Evolutionary conservation across 768 basidiomycete species (phyloP), one percentile per base, ranked within the genome.

Genomic region (Trametes maxima): DNA sequence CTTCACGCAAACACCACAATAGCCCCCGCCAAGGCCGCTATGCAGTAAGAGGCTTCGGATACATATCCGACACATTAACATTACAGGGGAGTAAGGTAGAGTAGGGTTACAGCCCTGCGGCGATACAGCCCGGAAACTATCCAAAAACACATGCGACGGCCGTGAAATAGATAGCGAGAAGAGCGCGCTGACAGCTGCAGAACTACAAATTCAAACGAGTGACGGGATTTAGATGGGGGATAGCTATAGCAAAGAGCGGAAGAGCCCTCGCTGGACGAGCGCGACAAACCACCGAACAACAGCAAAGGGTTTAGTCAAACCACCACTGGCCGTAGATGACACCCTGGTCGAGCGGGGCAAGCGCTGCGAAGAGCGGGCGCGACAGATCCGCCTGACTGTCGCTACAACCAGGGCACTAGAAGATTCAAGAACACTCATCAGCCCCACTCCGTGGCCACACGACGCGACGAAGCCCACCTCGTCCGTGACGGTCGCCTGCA

Each of bases 351-450:
- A 59, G 58, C 16, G 62, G 35, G n/a, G 81, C 83, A 65, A 93
- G 90, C 77, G 75, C 81, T 25, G 74, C 65, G 74, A 94, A 93
- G 47, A 93, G 79, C 52, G 86, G 85, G 17, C 75, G 70, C 19
- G 86, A 86, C 58, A 92, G 76, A 75, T 94, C 92, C 28, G 91
- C 80, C 42, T 82, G 88, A 17, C 78, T 80, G 28, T 69, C 80
- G 22, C 82, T 82, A 70, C 91, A 93, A 14, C 80, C 82, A 45
- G 85, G 83, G 70, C 90, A 91, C 83, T 89, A 64, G 36, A 14
- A 13, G 14, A 28, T 44, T 21, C n/a, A 13, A 14, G 5, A 14
- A 47, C 46, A n/a, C n/a, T n/a, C 16, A 19, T 36, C 57, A 51
- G 42, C n/a, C 46, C 7, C 14, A 13, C 46, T 19, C 19, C 44